Base-by-base conservation (phyloP, 2,329 filamentous ascomycete species). In the Verticillium longisporum region DNA sequence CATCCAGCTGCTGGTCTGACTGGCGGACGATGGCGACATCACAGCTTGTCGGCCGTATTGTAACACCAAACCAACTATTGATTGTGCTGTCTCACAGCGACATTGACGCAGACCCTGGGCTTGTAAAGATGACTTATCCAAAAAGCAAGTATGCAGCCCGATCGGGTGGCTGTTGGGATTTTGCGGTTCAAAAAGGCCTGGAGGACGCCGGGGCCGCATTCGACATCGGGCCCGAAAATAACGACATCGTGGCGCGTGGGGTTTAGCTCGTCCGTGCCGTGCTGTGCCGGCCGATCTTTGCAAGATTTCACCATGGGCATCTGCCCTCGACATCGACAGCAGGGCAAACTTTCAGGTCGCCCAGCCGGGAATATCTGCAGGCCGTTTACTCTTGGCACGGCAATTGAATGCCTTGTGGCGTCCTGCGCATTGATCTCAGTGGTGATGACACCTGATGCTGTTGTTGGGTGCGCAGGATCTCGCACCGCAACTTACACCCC, bases 141-240 rank as follows among this genome's bases (percentile, higher is more conserved):
- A 50, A n/a, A 50, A 50, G 41, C 41, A 50, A 50, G 10, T 5
- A 36, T 10, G n/a, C 18, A 50, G 41, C n/a, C n/a, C n/a, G n/a
- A 26, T 11, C 41, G 41, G 41, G 41, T n/a, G 41, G 15, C 41
- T 50, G 14, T 50, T 50, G 15, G n/a, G 15, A 18, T 18, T 50
- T 18, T 50, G 41, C n/a, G 41, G 41, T 18, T 50, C 41, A 50
- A 50, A 50, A 50, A 50, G n/a, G 41, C 41, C 21, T 50, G 41
- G n/a, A n/a, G 41, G 41, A n/a, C 41, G 41, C 41, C 41, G 41
- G 41, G 41, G 41, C 41, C 41, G n/a, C 32, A 63, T 64, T 61
- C 62, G 62, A 60, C 61, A 64, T 64, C 6, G 45, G 34, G 18
- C 41, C 59, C 62, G 58, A 60, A 58, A 60, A 62, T 61, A 58